Conservation (phyloP, 2,329 filamentous ascomycete species). For the Stachybotrys echinatus region DNA sequence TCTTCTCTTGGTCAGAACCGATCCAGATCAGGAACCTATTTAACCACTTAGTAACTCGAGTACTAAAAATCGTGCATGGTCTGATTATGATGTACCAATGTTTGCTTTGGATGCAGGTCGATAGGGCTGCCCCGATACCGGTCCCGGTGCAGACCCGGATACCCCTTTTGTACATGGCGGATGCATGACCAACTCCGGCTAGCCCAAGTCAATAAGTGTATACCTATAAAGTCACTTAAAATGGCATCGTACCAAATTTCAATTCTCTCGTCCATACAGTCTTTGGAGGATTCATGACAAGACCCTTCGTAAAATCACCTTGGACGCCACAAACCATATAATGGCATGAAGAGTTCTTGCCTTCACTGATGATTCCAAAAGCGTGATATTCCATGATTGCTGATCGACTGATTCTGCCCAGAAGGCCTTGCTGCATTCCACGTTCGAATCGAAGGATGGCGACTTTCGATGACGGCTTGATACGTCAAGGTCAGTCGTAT, state of each 20-base stretch:
- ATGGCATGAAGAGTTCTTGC: conserved; percentile 25
- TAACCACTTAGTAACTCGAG: not conserved
- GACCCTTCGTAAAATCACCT: conserved; percentile 32
- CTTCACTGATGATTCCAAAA: conserved; percentile 35
- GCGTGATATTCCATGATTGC: conserved; percentile 38
- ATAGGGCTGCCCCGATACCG: conserved; percentile 33
- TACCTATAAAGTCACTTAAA: too few relatives aligned
- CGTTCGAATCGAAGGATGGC: conserved; percentile 31
- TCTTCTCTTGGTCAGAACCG: conserved; percentile 34
- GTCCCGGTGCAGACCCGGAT: conserved; percentile 36
- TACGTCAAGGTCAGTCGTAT: too few relatives aligned
- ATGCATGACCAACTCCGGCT: conserved; percentile 36
- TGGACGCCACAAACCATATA: conserved; percentile 38
- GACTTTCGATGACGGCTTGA: conserved; percentile 33
- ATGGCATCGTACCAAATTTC: conserved; percentile 27
- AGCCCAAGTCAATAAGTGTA: not conserved
- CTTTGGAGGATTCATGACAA: conserved; percentile 33
- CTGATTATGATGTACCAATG: conserved; percentile 21
- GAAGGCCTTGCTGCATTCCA: conserved; percentile 36
- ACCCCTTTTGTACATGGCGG: conserved; percentile 35
- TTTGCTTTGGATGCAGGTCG: conserved; percentile 33
- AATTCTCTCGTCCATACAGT: conserved; percentile 33
- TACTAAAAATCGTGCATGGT: not conserved
- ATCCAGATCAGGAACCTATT: conserved; percentile 36
- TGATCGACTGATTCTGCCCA: conserved; percentile 33